Evolutionary conservation across 805 yeast genomes (phyloP), one percentile per base, ranked within the genome.

Genomic region (Cyberlindnera petersonii): DNA sequence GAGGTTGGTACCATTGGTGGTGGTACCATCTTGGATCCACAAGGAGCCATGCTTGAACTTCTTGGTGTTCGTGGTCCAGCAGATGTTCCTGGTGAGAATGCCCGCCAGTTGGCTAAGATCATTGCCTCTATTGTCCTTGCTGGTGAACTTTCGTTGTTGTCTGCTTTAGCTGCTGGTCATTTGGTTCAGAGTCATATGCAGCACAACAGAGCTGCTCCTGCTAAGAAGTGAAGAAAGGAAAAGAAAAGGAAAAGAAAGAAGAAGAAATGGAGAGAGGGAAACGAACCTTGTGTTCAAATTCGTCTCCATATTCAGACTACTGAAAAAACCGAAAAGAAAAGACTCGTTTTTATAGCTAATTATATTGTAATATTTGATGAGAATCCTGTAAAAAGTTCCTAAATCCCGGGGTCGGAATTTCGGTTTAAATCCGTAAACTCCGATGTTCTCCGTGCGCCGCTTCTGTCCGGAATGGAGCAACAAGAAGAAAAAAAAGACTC

Each of bases 1-100:
- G 99, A 93, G 67, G 98, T 93, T 31, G 99, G 99, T 49, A 93
- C 99, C 3, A 88, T 93, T 63, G 98, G 98, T 42, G 99, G 99
- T 48, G 99, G 99, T 59, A 93, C 99, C 4, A 86, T 93, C 48
- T 75, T 93, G 55, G 98, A 86, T 58, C 97, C 99, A 29, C 99
- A 93, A 67, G 85, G 89, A 35, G 86, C 98, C 17, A 87, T 93
- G 95, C 72, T 93, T 43, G 98, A 93, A 55, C 69, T 93, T 50
- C 72, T 93, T 46, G 97, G 98, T 26, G 95, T 93, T 33, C 79
- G 85, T 53, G 99, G 99, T 4, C 97, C 99, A 5, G 84, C 95
- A 26, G 81, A 89, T 5, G 76, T 72, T 37, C 98, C 99, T 1
- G 99, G 99, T 52, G 85, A 80, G 37, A 93, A 93, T 64, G 94